A percentile compares a stretch with the other conserved stretches of the same genome.
These are phyloP conservation scores for Calonectria honghensis DNA, from an alignment of 2,329 filamentous ascomycete genomes.

Conservation along the genomic window DNA sequence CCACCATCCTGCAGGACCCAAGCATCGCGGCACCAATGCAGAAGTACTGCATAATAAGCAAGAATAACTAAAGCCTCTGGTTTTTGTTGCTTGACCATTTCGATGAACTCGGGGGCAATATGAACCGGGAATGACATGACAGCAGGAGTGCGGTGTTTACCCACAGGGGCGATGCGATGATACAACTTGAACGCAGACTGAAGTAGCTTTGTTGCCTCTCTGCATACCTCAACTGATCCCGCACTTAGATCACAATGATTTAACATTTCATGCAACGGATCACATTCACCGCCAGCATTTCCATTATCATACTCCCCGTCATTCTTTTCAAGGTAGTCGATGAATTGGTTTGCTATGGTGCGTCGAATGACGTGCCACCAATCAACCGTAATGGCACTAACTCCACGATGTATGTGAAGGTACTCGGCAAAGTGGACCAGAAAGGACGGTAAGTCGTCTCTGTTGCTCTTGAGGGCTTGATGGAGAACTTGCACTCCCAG, in stretches of 20 bases:
- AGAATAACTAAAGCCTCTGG: slow-evolving; percentile 4
- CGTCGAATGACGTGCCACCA: neutral
- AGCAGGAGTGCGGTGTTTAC: neutral
- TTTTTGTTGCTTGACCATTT: neutral
- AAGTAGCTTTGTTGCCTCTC: neutral
- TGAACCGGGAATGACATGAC: neutral
- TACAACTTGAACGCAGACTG: neutral
- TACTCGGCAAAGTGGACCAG: neutral
- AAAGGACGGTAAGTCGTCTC: neutral
- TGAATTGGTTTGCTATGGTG: neutral
- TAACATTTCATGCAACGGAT: neutral
- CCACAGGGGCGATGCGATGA: neutral
- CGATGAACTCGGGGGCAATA: neutral
- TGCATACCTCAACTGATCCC: neutral
- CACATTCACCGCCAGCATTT: neutral
- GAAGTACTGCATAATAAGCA: neutral
- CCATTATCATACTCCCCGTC: neutral
- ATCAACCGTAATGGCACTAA: neutral
- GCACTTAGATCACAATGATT: neutral
- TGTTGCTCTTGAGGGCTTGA: neutral
- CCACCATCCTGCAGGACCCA: neutral
- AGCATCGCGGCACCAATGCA: neutral
- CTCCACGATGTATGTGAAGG: neutral
- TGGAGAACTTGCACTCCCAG: neutral
- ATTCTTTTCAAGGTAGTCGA: neutral